phyloP scores from a whole-genome alignment of 495 filamentous ascomycete genomes.

The Xylaria venustula region DNA sequence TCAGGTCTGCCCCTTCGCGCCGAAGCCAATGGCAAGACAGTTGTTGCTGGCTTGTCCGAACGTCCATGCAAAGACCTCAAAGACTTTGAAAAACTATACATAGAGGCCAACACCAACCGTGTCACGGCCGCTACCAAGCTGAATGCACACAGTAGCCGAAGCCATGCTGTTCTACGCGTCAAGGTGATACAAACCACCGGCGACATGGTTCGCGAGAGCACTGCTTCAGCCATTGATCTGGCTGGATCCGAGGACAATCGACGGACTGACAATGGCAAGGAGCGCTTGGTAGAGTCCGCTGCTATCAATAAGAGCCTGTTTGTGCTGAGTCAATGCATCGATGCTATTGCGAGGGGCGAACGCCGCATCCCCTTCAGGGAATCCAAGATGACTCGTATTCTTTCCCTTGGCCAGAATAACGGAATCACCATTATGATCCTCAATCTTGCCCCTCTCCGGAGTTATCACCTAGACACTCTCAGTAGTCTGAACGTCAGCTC shows the following conservation, averaged over 20 bases:
- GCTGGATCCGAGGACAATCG: slow-evolving; percentile 96
- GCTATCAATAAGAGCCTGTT: slow-evolving; percentile 99
- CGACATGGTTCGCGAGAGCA: slow-evolving; percentile 71
- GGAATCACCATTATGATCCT: slow-evolving; percentile 96
- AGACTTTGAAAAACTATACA: slow-evolving; percentile 90
- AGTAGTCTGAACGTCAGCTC: slow-evolving; percentile 95
- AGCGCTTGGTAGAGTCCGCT: slow-evolving; percentile 90
- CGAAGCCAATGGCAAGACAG: slow-evolving; percentile 85
- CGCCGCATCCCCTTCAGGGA: slow-evolving; percentile 89
- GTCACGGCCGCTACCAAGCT: slow-evolving; percentile 93
- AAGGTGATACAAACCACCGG: slow-evolving; percentile 75
- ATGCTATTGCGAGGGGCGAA: slow-evolving; percentile 73
- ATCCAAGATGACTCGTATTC: slow-evolving; percentile 94
- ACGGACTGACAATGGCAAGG: slow-evolving; percentile 90
- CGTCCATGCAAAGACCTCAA: slow-evolving; percentile 80
- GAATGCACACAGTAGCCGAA: slow-evolving; percentile 91
- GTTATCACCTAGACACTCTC: slow-evolving; percentile 90
- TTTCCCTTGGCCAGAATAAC: slow-evolving; percentile 92
- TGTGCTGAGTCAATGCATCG: slow-evolving; percentile 91
- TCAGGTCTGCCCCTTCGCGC: slow-evolving; percentile 80
- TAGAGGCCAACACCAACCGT: slow-evolving; percentile 90
- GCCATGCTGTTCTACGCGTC: slow-evolving; percentile 90
- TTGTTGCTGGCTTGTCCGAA: slow-evolving; percentile 89
- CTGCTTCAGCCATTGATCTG: slow-evolving; percentile 91
- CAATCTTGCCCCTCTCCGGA: slow-evolving; percentile 81